phyloP scores from a whole-genome alignment of 225 moss, liverwort and hornwort genomes.

The Physcomitrellopsis africana region DNA sequence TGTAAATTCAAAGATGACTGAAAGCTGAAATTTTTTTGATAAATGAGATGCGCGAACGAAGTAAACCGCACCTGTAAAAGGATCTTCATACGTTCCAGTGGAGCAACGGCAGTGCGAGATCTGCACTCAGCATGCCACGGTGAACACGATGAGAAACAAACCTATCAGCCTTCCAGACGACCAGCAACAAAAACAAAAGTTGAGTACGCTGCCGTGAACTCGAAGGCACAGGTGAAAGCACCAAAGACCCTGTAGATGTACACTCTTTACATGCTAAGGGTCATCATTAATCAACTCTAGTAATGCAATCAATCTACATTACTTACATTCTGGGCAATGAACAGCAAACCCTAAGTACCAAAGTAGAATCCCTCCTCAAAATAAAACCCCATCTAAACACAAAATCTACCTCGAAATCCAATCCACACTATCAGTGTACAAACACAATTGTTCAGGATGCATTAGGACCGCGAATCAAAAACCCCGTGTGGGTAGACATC shows the following conservation, averaged over 20 bases:
- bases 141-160: constrained; percentile 1
- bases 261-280: background rate
- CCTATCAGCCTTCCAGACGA: background rate
- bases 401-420: background rate
- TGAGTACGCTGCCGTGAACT: background rate
- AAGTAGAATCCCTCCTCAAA: background rate
- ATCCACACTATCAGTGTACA: background rate
- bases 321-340: background rate
- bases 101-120: constrained; percentile 95
- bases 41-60: background rate
- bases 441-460: background rate
- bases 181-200: background rate
- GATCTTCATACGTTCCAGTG: constrained; percentile 96
- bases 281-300: background rate
- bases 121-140: constrained; percentile 55
- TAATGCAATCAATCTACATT: background rate
- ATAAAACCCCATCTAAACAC: background rate
- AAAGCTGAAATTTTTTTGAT: background rate
- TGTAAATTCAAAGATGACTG: too few relatives aligned
- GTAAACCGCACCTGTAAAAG: constrained; percentile 81
- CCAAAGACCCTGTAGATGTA: background rate
- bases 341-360: background rate
- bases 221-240: background rate
- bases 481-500: background rate
- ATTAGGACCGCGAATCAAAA: background rate